These are phyloP conservation scores for Chrysosporium queenslandicum DNA, from an alignment of 2,329 filamentous ascomycete species.

Conservation along the genomic window DNA sequence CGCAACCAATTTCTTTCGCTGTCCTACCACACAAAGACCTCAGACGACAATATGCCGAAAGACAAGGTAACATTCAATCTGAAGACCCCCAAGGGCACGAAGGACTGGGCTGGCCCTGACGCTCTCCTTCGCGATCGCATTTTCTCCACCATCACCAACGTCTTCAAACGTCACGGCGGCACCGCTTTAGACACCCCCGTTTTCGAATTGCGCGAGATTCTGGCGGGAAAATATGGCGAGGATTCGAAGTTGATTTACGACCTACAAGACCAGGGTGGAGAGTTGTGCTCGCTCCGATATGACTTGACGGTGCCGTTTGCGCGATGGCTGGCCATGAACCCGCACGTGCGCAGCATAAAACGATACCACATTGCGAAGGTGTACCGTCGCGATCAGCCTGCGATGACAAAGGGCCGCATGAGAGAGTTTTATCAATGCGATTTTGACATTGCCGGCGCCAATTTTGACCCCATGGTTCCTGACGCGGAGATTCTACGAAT, in stretches of 20 bases:
- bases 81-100: constrained; percentile 85
- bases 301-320: constrained; percentile 86
- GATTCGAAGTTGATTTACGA: constrained; percentile 90
- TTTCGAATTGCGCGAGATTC: constrained; percentile 77
- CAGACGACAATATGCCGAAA: constrained; percentile 21
- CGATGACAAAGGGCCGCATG: constrained; percentile 85
- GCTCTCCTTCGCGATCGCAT: constrained; percentile 65
- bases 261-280: constrained; percentile 75
- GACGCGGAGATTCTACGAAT: constrained; percentile 84
- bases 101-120: constrained; percentile 71
- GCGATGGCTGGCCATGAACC: constrained; percentile 87
- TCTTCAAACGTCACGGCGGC: constrained; percentile 76
- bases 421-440: constrained; percentile 97
- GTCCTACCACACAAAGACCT: not conserved
- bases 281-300: constrained; percentile 74
- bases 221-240: constrained; percentile 84
- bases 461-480: constrained; percentile 81
- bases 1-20: constrained; percentile 4
- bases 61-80: constrained; percentile 51
- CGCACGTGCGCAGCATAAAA: constrained; percentile 71
- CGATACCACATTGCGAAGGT: constrained; percentile 94
- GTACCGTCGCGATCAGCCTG: constrained; percentile 69
- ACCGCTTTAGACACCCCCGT: constrained; percentile 71
- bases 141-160: constrained; percentile 54
- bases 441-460: constrained; percentile 76